Percentiles rank a stretch among this genome's conserved stretches.
Evolutionary conservation across 2,329 filamentous ascomycete species (phyloP).

Genomic region (Penicillium sp.): DNA sequence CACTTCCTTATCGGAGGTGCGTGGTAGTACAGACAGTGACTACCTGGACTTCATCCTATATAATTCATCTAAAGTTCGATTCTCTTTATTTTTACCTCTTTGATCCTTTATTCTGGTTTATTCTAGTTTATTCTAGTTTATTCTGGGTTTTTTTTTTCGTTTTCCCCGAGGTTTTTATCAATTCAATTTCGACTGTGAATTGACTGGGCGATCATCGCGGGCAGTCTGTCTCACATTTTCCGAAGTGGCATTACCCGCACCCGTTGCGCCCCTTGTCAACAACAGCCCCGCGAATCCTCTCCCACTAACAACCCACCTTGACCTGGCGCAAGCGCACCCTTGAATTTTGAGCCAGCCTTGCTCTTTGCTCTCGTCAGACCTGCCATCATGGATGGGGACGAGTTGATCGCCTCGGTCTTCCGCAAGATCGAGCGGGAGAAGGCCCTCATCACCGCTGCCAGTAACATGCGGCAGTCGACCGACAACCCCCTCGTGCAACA

Average conservation of each 20-base stretch:
- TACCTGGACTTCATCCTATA: neutral
- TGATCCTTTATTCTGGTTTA: neutral
- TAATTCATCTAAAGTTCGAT: neutral
- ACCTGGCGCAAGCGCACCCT: slow-evolving; percentile 11
- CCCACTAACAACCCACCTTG: slow-evolving; percentile 16
- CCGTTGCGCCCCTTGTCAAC: slow-evolving; percentile 26
- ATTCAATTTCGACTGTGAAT: neutral
- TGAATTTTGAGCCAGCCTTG: slow-evolving; percentile 14
- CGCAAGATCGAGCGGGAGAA: slow-evolving; percentile 98
- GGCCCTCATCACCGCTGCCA: slow-evolving; percentile 89
- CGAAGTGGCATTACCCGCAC: slow-evolving; percentile 25
- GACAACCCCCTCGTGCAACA: slow-evolving; percentile 90
- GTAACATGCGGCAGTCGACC: slow-evolving; percentile 91
- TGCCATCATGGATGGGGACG: slow-evolving; percentile 58
- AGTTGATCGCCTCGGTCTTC: slow-evolving; percentile 74
- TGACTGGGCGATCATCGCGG: slow-evolving; percentile 1
- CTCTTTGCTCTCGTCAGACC: slow-evolving; percentile 14
- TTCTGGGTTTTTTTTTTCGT: no score
- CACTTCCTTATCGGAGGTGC: slow-evolving; percentile 1
- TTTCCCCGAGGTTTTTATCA: neutral
- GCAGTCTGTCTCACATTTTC: slow-evolving; percentile 23
- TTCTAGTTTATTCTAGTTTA: neutral
- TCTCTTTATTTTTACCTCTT: neutral
- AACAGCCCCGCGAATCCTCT: slow-evolving; percentile 28
- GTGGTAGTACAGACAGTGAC: neutral